Conservation (phyloP, 2,329 filamentous ascomycete genomes). For the Claviceps citrina region DNA sequence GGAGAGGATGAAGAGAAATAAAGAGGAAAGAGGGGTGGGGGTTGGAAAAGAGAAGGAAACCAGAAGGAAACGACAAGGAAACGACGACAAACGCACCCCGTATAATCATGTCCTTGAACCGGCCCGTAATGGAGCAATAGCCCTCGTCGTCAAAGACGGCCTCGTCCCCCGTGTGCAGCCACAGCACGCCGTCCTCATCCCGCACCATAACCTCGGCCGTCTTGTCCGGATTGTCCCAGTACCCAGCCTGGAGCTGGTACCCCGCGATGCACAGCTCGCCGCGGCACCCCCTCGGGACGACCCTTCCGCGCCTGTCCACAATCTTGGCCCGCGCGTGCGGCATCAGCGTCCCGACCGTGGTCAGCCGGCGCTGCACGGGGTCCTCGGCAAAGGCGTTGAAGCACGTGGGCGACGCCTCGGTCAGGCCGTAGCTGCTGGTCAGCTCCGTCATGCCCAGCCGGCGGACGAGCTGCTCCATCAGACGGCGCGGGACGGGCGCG, state of each 20-base stretch:
- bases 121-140: constrained; percentile 57
- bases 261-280: constrained; percentile 68
- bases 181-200: constrained; percentile 39
- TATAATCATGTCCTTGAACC: constrained; percentile 71
- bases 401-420: constrained; percentile 64
- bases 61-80: not conserved
- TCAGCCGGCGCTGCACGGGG: constrained; percentile 47
- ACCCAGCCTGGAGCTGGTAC: constrained; percentile 56
- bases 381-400: constrained; percentile 70
- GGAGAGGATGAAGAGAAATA: not conserved
- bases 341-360: constrained; percentile 61
- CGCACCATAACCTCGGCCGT: constrained; percentile 45
- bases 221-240: constrained; percentile 58
- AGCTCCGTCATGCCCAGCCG: constrained; percentile 64
- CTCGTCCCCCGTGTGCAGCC: constrained; percentile 55
- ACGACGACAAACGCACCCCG: constrained; percentile 32
- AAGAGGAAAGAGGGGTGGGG: not conserved
- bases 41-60: not conserved
- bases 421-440: constrained; percentile 55
- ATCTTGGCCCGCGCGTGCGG: constrained; percentile 67
- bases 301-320: constrained; percentile 48
- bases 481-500: constrained; percentile 55
- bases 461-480: constrained; percentile 58
- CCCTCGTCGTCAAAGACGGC: constrained; percentile 52
- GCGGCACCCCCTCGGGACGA: constrained; percentile 49